Percentiles rank a stretch among this genome's conserved stretches.
These are phyloP conservation scores for Boechera stricta DNA, from an alignment of 345 rosid species.

Conservation along the genomic window DNA sequence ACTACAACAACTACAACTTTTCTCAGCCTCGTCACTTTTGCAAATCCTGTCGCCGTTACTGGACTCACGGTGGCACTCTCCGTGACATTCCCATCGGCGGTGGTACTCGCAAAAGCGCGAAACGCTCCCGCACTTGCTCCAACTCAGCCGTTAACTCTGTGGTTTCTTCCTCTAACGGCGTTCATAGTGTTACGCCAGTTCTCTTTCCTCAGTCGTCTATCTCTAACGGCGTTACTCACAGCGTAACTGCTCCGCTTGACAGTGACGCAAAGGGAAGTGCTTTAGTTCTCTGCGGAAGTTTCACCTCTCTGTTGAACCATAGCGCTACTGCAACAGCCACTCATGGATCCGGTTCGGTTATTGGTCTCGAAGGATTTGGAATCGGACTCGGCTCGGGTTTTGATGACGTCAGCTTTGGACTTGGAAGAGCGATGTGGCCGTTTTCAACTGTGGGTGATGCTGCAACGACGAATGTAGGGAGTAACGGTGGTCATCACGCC, in stretches of 20 bases:
- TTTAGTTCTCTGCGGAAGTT: conserved; percentile 51
- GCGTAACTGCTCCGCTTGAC: conserved; percentile 11
- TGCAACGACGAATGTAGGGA: conserved; percentile 41
- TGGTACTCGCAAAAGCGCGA: conserved; percentile 79
- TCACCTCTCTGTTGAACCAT: conserved; percentile 75
- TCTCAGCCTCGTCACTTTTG: conserved; percentile 99
- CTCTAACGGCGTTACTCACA: conserved; percentile 35
- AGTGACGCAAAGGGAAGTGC: conserved; percentile 39
- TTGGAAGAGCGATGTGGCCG: conserved; percentile 84
- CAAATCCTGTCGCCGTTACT: conserved; percentile 95
- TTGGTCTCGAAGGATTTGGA: conserved; percentile 76
- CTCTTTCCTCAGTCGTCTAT: conserved; percentile 53
- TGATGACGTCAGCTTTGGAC: conserved; percentile 72
- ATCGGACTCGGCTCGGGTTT: conserved; percentile 65
- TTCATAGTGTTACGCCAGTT: conserved; percentile 52
- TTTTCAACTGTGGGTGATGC: conserved; percentile 46
- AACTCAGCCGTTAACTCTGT: conserved; percentile 26
- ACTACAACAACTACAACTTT: conserved; percentile 96
- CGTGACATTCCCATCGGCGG: conserved; percentile 92
- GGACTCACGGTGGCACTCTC: conserved; percentile 94
- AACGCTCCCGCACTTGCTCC: conserved; percentile 66
- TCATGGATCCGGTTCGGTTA: conserved; percentile 63
- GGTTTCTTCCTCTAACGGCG: not conserved
- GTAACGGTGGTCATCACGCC: conserved; percentile 36
- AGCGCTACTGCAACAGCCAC: conserved; percentile 45